A percentile compares a stretch with the other conserved stretches of the same genome.
Conservation (phyloP, 768 basidiomycete genomes). For the Strobilomyces echinocephalus region DNA sequence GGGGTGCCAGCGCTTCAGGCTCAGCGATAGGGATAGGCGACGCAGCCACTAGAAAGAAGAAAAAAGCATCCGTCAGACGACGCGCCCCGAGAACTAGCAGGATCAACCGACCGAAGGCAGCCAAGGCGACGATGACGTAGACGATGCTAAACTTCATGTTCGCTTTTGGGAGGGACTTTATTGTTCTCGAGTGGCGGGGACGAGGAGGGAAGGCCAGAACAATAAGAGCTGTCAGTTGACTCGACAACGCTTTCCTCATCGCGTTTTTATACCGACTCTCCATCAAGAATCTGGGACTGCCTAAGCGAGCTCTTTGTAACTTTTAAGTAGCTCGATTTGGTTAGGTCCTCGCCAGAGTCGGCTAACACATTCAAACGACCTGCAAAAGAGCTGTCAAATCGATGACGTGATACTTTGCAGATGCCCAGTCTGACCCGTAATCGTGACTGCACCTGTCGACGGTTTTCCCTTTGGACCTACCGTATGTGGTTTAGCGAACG, state of each 20-base stretch:
- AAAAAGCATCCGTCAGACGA: not conserved
- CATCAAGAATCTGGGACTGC: too few relatives aligned
- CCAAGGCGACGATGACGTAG: slow-evolving; percentile 28
- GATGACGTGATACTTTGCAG: too few relatives aligned
- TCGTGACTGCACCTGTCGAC: not conserved
- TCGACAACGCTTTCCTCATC: too few relatives aligned
- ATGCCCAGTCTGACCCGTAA: not conserved
- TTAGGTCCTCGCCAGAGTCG: too few relatives aligned
- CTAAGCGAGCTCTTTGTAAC: too few relatives aligned
- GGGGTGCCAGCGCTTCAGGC: slow-evolving; percentile 2
- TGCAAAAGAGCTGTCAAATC: too few relatives aligned
- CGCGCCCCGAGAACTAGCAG: not conserved
- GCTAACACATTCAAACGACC: too few relatives aligned
- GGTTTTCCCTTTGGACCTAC: slow-evolving; percentile 25
- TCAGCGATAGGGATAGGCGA: slow-evolving; percentile 24
- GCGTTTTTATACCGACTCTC: slow-evolving; percentile 24
- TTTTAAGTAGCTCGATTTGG: too few relatives aligned
- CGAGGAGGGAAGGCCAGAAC: slow-evolving; percentile 17
- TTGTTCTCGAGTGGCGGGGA: slow-evolving; percentile 21
- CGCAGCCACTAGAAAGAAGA: slow-evolving; percentile 18
- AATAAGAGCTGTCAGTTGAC: slow-evolving; percentile 22
- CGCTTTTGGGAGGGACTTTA: slow-evolving; percentile 24
- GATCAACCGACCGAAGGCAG: slow-evolving; percentile 21
- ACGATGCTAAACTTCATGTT: slow-evolving; percentile 27
- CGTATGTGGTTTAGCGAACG: slow-evolving; percentile 18